Conservation (phyloP, 306 rosid genomes). For the Castanea mollissima region DNA sequence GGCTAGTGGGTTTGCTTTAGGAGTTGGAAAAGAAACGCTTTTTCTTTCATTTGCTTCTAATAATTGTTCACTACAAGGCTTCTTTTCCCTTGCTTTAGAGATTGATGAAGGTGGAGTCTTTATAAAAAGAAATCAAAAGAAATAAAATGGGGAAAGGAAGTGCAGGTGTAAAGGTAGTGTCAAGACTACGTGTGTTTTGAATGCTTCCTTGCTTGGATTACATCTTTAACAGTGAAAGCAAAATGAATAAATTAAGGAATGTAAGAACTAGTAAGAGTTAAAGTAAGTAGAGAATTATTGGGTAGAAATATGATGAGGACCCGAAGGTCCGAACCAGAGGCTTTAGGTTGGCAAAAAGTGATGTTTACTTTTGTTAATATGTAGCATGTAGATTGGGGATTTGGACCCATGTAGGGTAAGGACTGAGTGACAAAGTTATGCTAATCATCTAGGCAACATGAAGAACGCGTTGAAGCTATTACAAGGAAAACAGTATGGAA, state of each 20-base stretch:
- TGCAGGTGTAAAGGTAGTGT: conserved; percentile 32
- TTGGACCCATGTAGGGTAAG: too few relatives aligned
- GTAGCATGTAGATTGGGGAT: background rate
- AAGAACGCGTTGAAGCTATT: too few relatives aligned
- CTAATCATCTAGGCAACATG: too few relatives aligned
- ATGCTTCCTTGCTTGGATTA: conserved; percentile 15
- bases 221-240: background rate
- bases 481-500: too few relatives aligned
- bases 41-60: conserved; percentile 32
- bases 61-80: conserved; percentile 29
- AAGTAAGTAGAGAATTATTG: background rate
- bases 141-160: conserved; percentile 33
- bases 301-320: conserved; percentile 11
- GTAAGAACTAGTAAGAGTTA: background rate
- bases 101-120: conserved; percentile 39
- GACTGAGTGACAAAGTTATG: too few relatives aligned
- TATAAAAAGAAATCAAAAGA: conserved; percentile 19
- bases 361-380: background rate
- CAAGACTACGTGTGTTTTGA: conserved; percentile 4
- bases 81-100: conserved; percentile 37
- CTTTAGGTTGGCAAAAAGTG: too few relatives aligned
- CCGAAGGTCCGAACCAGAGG: background rate
- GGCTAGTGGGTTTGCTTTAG: conserved; percentile 62
- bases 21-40: conserved; percentile 24
- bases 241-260: background rate